Percentiles rank a stretch among this genome's conserved stretches.
Evolutionary conservation across 768 basidiomycete genomes (phyloP).

Genomic region (Sporobolomyces phaffii): DNA sequence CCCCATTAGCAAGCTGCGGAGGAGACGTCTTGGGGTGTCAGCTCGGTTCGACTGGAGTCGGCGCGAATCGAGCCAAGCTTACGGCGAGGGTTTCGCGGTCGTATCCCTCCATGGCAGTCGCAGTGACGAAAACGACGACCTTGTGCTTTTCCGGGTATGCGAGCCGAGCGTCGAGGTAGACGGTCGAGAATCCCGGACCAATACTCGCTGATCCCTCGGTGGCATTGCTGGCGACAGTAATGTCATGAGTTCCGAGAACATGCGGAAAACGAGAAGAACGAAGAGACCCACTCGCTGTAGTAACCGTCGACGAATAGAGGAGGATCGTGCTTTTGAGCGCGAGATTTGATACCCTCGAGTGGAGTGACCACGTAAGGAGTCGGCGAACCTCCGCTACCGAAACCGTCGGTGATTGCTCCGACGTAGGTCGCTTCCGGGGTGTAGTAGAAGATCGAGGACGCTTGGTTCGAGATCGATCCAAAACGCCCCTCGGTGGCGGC

Average conservation of each 20-base stretch:
- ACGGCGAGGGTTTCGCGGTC: slow-evolving; percentile 37
- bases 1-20: slow-evolving; percentile 16
- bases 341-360: slow-evolving; percentile 43
- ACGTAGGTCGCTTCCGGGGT: neutral
- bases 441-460: neutral
- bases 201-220: neutral
- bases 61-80: neutral
- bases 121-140: slow-evolving; percentile 35
- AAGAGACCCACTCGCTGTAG: neutral
- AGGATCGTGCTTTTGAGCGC: slow-evolving; percentile 34
- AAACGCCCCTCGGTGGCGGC: slow-evolving; percentile 38
- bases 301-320: slow-evolving; percentile 25
- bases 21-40: too few species aligned
- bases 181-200: slow-evolving; percentile 7
- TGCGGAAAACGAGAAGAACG: too few species aligned
- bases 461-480: slow-evolving; percentile 22
- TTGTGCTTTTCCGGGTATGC: slow-evolving; percentile 1
- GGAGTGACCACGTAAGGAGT: slow-evolving; percentile 45
- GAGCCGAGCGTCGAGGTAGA: slow-evolving; percentile 32
- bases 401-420: slow-evolving; percentile 37
- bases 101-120: slow-evolving; percentile 34
- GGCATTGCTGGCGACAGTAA: slow-evolving; percentile 1
- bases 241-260: too few species aligned
- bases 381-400: slow-evolving; percentile 45
- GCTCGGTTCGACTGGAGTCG: neutral